Conservation (phyloP, 2,329 filamentous ascomycete genomes). For the Cladosporium sp. region DNA sequence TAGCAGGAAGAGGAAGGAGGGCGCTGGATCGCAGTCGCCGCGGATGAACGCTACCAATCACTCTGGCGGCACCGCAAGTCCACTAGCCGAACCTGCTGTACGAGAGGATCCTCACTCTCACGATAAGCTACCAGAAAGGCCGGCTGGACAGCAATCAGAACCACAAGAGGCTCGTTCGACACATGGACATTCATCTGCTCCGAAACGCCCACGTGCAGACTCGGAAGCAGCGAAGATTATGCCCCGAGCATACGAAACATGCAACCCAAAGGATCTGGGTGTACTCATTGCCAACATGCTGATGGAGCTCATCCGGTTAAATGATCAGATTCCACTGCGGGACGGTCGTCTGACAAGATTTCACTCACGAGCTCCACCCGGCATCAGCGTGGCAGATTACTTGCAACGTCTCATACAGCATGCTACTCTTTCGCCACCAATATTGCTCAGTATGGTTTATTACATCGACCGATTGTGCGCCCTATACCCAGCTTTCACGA, state of each 20-base stretch:
- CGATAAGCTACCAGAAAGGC: constrained; percentile 1
- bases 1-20: constrained; percentile 27
- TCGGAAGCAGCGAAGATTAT: constrained; percentile 53
- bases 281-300: constrained; percentile 92
- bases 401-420: constrained; percentile 88
- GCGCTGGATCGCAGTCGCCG: constrained; percentile 10
- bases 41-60: constrained; percentile 16
- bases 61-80: constrained; percentile 1
- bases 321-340: constrained; percentile 79
- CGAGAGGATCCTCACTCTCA: constrained; percentile 7
- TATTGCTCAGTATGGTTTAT: constrained; percentile 97
- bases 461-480: constrained; percentile 95
- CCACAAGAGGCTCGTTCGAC: constrained; percentile 28
- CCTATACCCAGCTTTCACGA: constrained; percentile 89
- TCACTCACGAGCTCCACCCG: constrained; percentile 76
- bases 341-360: constrained; percentile 88
- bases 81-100: constrained; percentile 5
- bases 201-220: constrained; percentile 42
- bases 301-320: constrained; percentile 87
- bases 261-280: constrained; percentile 79
- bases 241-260: constrained; percentile 74
- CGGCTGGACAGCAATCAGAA: constrained; percentile 5
- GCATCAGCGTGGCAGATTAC: constrained; percentile 92
- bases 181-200: constrained; percentile 28
- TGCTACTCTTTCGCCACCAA: constrained; percentile 85